A percentile compares a stretch with the other conserved stretches of the same genome.
Conservation (phyloP, 2,329 filamentous ascomycete genomes). For the Pseudogymnoascus verrucosus region DNA sequence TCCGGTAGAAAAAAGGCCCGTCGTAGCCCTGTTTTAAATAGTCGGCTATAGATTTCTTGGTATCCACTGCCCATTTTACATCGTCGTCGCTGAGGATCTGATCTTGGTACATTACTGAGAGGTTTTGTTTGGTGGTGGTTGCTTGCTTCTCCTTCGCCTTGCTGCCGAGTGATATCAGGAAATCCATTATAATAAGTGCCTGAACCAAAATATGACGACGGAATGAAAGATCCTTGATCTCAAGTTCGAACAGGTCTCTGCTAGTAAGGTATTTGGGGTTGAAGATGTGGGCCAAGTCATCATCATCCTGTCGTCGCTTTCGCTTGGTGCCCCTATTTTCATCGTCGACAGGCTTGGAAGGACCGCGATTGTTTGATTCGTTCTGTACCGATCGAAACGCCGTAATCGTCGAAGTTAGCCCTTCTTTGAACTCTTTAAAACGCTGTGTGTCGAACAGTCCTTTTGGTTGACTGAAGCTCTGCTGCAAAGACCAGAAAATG, state of each 20-base stretch:
- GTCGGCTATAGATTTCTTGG: slow-evolving; percentile 68
- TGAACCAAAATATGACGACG: slow-evolving; percentile 91
- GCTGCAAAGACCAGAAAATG: slow-evolving; percentile 87
- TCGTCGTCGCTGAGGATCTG: slow-evolving; percentile 76
- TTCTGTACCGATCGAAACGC: slow-evolving; percentile 65
- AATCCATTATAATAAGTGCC: slow-evolving; percentile 88
- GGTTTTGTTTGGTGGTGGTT: slow-evolving; percentile 57
- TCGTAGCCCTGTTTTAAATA: slow-evolving; percentile 76
- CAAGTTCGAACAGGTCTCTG: slow-evolving; percentile 87
- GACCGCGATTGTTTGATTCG: slow-evolving; percentile 38
- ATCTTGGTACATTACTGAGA: slow-evolving; percentile 73
- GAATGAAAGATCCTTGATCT: slow-evolving; percentile 94
- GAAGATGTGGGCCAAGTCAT: slow-evolving; percentile 64
- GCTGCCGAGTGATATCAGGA: slow-evolving; percentile 81
- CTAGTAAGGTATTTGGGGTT: slow-evolving; percentile 99
- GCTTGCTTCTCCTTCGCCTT: slow-evolving; percentile 73
- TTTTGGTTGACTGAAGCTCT: slow-evolving; percentile 85
- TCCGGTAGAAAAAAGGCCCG: slow-evolving; percentile 88
- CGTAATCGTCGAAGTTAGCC: slow-evolving; percentile 54
- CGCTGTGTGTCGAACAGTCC: slow-evolving; percentile 65
- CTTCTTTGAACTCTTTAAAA: slow-evolving; percentile 57
- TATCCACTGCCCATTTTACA: slow-evolving; percentile 77
- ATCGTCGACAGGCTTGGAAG: slow-evolving; percentile 52
- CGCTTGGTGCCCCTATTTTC: slow-evolving; percentile 59
- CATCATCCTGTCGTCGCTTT: slow-evolving; percentile 56